Conservation (phyloP, 2,329 filamentous ascomycete genomes). For the Coleophoma crateriformis region DNA sequence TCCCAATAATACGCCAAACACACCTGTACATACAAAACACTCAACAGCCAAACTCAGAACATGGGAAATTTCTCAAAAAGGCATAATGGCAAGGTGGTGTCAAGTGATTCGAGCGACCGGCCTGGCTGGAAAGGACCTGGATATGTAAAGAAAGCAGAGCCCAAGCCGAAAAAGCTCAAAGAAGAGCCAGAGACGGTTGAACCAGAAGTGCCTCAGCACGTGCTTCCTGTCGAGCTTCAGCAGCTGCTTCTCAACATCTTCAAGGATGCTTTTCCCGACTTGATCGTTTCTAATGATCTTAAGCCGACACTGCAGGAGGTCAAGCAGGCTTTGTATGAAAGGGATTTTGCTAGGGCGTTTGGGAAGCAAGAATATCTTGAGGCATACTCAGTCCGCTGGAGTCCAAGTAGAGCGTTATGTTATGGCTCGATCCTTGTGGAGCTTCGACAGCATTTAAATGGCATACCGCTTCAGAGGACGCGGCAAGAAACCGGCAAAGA, state of each 20-base stretch:
- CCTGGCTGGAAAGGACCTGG: slow-evolving; percentile 23
- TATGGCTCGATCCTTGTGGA: slow-evolving; percentile 58
- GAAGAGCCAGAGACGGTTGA: slow-evolving; percentile 3
- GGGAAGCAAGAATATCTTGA: slow-evolving; percentile 63
- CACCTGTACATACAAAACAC: background rate
- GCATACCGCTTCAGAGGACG: background rate
- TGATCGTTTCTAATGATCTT: slow-evolving; percentile 42
- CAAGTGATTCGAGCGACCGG: slow-evolving; percentile 12
- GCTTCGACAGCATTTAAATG: slow-evolving; percentile 14
- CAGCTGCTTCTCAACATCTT: slow-evolving; percentile 73
- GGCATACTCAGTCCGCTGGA: slow-evolving; percentile 88
- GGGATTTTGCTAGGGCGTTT: slow-evolving; percentile 82
- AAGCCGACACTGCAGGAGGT: slow-evolving; percentile 66
- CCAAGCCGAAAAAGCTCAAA: slow-evolving; percentile 8
- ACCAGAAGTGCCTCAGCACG: slow-evolving; percentile 2
- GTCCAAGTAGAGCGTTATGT: slow-evolving; percentile 75
- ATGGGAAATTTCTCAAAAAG: slow-evolving; percentile 20
- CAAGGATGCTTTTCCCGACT: slow-evolving; percentile 51
- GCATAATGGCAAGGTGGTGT: slow-evolving; percentile 18
- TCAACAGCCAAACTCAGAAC: background rate
- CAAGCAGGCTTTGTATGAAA: slow-evolving; percentile 78
- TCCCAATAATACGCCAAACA: too few relatives aligned
- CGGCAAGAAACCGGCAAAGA: background rate
- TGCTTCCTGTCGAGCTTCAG: slow-evolving; percentile 48
- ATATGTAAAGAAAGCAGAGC: slow-evolving; percentile 16